phyloP scores from a whole-genome alignment of 2,329 filamentous ascomycete species.

The Talaromyces pinophilus region DNA sequence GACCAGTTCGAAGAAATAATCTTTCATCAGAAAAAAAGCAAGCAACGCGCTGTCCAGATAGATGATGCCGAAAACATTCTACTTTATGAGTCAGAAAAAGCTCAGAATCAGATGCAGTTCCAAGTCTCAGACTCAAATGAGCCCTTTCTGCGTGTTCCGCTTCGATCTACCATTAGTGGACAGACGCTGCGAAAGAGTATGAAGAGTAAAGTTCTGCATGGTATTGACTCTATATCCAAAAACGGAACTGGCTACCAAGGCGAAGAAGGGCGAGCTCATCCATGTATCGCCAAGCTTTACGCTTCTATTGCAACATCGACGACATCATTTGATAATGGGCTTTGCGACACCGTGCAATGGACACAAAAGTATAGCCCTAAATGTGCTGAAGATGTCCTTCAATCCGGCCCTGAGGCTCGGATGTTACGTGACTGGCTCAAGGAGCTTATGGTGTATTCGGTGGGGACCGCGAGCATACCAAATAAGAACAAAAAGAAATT shows the following conservation, averaged over 20 bases:
- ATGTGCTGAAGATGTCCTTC: conserved; percentile 70
- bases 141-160: conserved; percentile 33
- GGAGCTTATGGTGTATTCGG: conserved; percentile 71
- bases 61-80: conserved; percentile 39
- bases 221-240: conserved; percentile 6
- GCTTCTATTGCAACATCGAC: conserved; percentile 60
- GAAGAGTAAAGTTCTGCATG: conserved; percentile 33
- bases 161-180: conserved; percentile 35
- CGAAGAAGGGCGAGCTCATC: conserved; percentile 46
- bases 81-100: conserved; percentile 22
- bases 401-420: conserved; percentile 67
- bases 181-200: conserved; percentile 33
- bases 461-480: conserved; percentile 60
- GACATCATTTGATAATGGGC: conserved; percentile 77
- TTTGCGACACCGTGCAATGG: conserved; percentile 75
- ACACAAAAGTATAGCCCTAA: conserved; percentile 79
- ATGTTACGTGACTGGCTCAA: conserved; percentile 80
- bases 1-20: neutral
- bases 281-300: conserved; percentile 63
- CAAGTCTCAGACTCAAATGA: conserved; percentile 8
- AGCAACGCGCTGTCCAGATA: conserved; percentile 37
- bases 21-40: conserved; percentile 41
- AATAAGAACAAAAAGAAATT: conserved; percentile 33
- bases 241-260: conserved; percentile 20
- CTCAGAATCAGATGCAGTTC: conserved; percentile 6